Evolutionary conservation across 768 basidiomycete species (phyloP), one percentile per base, ranked within the genome.

Genomic region (Sistotremastrum niveocremeum): DNA sequence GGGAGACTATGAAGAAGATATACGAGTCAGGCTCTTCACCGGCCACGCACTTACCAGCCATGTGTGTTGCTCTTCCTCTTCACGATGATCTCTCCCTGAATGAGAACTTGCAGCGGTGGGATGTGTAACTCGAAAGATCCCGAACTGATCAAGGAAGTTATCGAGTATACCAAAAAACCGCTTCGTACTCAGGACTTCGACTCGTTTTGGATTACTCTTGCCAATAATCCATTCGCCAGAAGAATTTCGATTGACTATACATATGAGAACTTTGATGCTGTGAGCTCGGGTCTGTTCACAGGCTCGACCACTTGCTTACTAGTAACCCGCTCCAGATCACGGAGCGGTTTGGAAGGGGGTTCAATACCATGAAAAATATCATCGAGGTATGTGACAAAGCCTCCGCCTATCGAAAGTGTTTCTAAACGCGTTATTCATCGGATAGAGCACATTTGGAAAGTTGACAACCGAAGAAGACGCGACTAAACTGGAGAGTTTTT

Each of bases 21-120:
- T 79, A 80, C 57, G 73, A 78, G 54, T 77, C 81, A 47, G 76
- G 82, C 9, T 72, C 74, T 51, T 86, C 84, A 12, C 83, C 91
- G 0, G 76, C 79, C 4, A 71, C 81, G 34, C 76, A 78, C 54
- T 74, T 77, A 28, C 69, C 81, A 36, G 81, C 84, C 10, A 79
- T 85, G 79, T 80, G 58, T 55, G 74, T 61, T 6, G 32, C 6
- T 45, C 8, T 31, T 3, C 34, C 40, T 34, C 32, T 3, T 40
- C 6, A 10, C 41, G 6, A 35, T 2, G 20, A 20, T 20, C 20
- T 20, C 34, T 3, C 20, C 31, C 28, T 37, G 29, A 46, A 6
- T 10, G 4, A 37, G 45, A 7, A 32, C 33, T 51, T 47, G 20
- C 20, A 85, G 87, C 58, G 56, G 61, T 46, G 86, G 79, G 2